Evolutionary conservation across 106 monocot genomes (phyloP).

Genomic region (Triglochin maritima): DNA sequence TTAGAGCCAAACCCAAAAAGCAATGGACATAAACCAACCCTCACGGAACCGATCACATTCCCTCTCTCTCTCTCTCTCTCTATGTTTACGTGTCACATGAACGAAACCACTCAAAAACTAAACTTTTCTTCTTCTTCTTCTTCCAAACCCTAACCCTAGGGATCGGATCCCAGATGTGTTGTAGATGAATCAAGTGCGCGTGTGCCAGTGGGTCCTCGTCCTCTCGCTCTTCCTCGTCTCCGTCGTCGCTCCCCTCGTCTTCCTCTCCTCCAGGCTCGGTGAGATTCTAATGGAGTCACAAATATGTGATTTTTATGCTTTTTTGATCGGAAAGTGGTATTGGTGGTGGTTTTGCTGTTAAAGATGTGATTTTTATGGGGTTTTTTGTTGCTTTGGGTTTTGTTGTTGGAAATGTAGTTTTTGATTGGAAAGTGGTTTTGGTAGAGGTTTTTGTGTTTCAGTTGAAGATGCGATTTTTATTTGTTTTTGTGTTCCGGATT

Average conservation of each 20-base stretch:
- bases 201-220: conserved; percentile 15
- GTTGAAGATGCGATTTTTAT: background rate
- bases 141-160: background rate
- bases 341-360: too few relatives aligned
- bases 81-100: too few relatives aligned
- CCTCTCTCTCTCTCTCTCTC: too few relatives aligned
- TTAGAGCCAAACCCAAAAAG: too few relatives aligned
- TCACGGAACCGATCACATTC: too few relatives aligned
- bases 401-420: too few relatives aligned
- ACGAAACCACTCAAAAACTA: too few relatives aligned
- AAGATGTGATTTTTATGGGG: too few relatives aligned
- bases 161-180: background rate
- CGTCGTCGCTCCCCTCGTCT: conserved; percentile 10
- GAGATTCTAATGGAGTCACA: background rate
- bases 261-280: conserved; percentile 8
- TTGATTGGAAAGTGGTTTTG: background rate
- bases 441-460: background rate
- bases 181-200: conserved; percentile 7
- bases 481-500: background rate
- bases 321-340: background rate
- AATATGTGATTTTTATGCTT: background rate
- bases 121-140: too few relatives aligned
- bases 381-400: too few relatives aligned
- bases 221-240: conserved; percentile 13
- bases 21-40: too few relatives aligned